A percentile compares a stretch with the other conserved stretches of the same genome.
phyloP scores from a whole-genome alignment of 345 rosid genomes.

The Populus alba region DNA sequence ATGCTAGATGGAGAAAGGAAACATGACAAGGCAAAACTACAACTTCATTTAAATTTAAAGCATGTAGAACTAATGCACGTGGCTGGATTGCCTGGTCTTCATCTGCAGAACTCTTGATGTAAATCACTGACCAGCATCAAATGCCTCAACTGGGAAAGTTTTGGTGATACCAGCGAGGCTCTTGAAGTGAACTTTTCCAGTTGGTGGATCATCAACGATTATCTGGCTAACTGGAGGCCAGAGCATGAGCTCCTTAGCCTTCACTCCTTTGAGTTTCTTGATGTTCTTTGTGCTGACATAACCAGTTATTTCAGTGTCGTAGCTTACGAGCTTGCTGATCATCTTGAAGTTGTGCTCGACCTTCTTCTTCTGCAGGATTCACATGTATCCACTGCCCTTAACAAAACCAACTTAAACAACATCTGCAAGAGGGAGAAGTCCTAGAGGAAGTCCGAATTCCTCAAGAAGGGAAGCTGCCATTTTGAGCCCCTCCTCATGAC shows the following conservation, averaged over 20 bases:
- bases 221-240: conserved; percentile 53
- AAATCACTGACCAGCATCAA: conserved; percentile 40
- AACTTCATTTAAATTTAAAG: background rate
- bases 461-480: conserved; percentile 36
- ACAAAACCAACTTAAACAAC: conserved; percentile 52
- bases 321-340: conserved; percentile 52
- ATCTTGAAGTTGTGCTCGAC: conserved; percentile 45
- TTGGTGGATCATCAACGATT: conserved; percentile 36
- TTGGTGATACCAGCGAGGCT: conserved; percentile 53
- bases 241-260: conserved; percentile 52
- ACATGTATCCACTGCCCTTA: conserved; percentile 46
- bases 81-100: background rate
- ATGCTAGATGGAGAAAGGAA: background rate
- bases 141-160: conserved; percentile 57
- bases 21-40: background rate
- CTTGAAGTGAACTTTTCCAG: conserved; percentile 56
- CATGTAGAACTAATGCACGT: conserved; percentile 3
- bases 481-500: conserved; percentile 42
- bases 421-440: conserved; percentile 52
- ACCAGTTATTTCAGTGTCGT: conserved; percentile 40
- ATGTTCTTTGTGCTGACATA: conserved; percentile 35
- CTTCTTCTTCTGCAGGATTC: conserved; percentile 53
- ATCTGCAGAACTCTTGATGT: background rate
- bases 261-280: conserved; percentile 58
- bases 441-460: conserved; percentile 52